Percentiles rank a stretch among this genome's conserved stretches.
Evolutionary conservation across 257 asterid species (phyloP).

Genomic region (Fraxinus cuspidata): DNA sequence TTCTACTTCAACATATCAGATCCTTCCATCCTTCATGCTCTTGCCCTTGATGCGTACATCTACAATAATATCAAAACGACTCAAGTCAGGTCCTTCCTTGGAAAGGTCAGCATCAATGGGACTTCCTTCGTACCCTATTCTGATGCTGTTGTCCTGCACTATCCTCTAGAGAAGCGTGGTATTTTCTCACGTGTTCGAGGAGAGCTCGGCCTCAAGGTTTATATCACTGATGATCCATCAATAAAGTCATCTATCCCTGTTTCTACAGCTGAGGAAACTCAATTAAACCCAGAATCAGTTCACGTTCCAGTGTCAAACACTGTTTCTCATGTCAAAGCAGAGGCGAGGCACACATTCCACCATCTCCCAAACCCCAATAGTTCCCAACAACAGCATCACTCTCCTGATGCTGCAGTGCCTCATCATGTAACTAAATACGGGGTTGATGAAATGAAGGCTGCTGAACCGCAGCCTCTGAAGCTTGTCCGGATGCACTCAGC

Average conservation of each 20-base stretch:
- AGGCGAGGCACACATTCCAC: slow-evolving; percentile 71
- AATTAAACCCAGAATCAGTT: slow-evolving; percentile 31
- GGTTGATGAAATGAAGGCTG: slow-evolving; percentile 72
- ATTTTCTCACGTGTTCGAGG: slow-evolving; percentile 82
- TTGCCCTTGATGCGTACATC: slow-evolving; percentile 61
- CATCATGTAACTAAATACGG: slow-evolving; percentile 50
- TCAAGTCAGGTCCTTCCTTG: slow-evolving; percentile 67
- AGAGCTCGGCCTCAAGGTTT: slow-evolving; percentile 84
- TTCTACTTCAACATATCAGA: slow-evolving; percentile 79
- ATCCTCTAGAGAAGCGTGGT: slow-evolving; percentile 84
- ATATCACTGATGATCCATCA: slow-evolving; percentile 73
- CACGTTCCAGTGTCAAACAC: slow-evolving; percentile 20
- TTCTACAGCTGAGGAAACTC: slow-evolving; percentile 39
- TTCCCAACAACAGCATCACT: slow-evolving; percentile 40
- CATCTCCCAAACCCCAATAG: slow-evolving; percentile 62
- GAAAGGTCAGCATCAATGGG: slow-evolving; percentile 71
- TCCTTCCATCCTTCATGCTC: slow-evolving; percentile 62
- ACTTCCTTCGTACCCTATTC: slow-evolving; percentile 76
- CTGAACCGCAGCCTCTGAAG: slow-evolving; percentile 67
- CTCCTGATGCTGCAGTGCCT: slow-evolving; percentile 40
- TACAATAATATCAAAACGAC: slow-evolving; percentile 52
- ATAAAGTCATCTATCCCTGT: slow-evolving; percentile 59
- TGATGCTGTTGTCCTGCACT: slow-evolving; percentile 76
- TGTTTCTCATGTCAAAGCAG: slow-evolving; percentile 36
- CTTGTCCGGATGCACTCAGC: slow-evolving; percentile 66